Conservation (phyloP, 2,329 filamentous ascomycete genomes). For the Alternaria dauci region DNA sequence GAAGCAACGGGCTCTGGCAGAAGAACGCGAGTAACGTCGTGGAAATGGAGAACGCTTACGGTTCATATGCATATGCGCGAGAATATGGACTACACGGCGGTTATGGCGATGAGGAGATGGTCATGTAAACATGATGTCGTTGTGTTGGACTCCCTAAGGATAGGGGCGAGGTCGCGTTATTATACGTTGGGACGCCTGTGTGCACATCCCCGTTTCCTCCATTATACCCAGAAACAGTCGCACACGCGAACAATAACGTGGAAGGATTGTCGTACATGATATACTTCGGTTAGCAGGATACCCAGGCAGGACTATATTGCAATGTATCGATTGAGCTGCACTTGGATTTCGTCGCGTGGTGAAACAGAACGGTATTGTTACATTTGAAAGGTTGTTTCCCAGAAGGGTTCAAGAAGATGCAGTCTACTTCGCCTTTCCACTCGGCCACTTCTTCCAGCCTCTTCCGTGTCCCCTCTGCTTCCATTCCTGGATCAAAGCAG, state of each 20-base stretch:
- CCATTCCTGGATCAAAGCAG: conserved; percentile 88
- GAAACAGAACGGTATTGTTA: conserved; percentile 1
- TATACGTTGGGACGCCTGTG: not conserved
- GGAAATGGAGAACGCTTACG: conserved; percentile 74
- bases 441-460: conserved; percentile 79
- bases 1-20: conserved; percentile 54
- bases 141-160: not conserved
- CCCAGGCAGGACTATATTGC: conserved; percentile 1
- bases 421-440: conserved; percentile 36
- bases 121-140: conserved; percentile 42
- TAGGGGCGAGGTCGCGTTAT: not conserved
- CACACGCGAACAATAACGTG: not conserved
- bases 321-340: not conserved
- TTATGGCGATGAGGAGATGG: conserved; percentile 52
- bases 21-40: conserved; percentile 55
- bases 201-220: not conserved
- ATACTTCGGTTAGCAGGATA: conserved; percentile 10
- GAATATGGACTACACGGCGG: conserved; percentile 56
- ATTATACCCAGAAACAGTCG: conserved; percentile 14
- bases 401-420: not conserved
- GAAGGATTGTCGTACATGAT: conserved; percentile 5
- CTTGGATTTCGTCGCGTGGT: not conserved
- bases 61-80: conserved; percentile 64
- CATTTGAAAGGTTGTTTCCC: not conserved
- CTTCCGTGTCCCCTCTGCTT: conserved; percentile 78